These are phyloP conservation scores for Myxozyma geophila DNA, from an alignment of 805 yeast species.

Conservation along the genomic window DNA sequence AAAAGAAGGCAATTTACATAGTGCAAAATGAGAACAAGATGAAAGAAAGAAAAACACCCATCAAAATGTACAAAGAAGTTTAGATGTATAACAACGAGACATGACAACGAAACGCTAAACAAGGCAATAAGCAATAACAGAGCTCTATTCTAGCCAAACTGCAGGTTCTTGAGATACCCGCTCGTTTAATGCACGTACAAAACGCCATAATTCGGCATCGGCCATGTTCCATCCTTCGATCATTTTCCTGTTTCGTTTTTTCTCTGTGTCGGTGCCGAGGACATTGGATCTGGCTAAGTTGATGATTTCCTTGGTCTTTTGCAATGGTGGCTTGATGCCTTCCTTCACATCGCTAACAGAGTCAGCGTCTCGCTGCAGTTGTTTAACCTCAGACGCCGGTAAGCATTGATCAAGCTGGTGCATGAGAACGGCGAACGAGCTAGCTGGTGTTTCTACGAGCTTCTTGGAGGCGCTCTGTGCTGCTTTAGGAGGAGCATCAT, in stretches of 20 bases:
- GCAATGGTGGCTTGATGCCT: constrained; percentile 8
- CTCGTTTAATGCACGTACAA: constrained; percentile 27
- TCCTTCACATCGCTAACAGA: background rate
- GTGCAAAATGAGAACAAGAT: background rate
- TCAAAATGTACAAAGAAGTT: constrained; percentile 8
- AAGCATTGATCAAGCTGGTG: constrained; percentile 11
- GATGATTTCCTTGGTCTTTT: constrained; percentile 9
- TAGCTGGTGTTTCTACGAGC: background rate
- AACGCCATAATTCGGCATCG: constrained; percentile 35
- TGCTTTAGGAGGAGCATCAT: background rate
- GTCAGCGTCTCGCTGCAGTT: constrained; percentile 10
- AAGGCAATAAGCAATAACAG: background rate
- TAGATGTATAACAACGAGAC: background rate
- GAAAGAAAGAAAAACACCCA: background rate
- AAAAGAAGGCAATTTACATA: background rate
- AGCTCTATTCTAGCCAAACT: constrained; percentile 17
- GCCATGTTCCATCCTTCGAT: constrained; percentile 36
- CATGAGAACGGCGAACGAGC: constrained; percentile 1
- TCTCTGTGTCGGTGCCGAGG: constrained; percentile 1
- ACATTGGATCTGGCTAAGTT: background rate
- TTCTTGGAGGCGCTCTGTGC: background rate
- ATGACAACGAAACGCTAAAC: background rate
- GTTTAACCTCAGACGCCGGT: constrained; percentile 9
- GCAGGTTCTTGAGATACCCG: constrained; percentile 18
- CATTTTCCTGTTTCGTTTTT: constrained; percentile 11